Percentiles rank a stretch among this genome's conserved stretches.
Evolutionary conservation across 257 asterid species (phyloP).

Genomic region (Oldenlandia corymbosa): DNA sequence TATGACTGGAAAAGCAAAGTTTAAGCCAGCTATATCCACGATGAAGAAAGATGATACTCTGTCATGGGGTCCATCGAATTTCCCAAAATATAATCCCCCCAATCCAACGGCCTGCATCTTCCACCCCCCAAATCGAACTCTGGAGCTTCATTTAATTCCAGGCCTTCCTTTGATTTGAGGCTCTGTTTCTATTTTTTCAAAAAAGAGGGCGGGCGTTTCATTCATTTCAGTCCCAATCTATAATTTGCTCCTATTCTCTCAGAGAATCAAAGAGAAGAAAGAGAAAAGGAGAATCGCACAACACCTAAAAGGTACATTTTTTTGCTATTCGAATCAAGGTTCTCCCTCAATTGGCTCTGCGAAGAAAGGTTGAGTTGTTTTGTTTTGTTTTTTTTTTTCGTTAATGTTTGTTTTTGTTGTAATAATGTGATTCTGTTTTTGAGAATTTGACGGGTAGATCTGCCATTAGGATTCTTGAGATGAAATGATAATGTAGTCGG

Average conservation of each 20-base stretch:
- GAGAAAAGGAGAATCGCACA: not conserved
- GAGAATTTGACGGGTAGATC: constrained; percentile 13
- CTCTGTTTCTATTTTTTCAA: constrained; percentile 23
- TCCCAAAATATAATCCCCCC: not conserved
- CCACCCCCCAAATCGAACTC: constrained; percentile 12
- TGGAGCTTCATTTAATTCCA: constrained; percentile 32
- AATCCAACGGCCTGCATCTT: constrained; percentile 38
- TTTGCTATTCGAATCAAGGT: not conserved
- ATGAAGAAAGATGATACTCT: constrained; percentile 28
- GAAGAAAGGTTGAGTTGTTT: not conserved
- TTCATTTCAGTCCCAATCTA: not conserved
- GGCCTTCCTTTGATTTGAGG: constrained; percentile 25
- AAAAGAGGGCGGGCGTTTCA: constrained; percentile 25
- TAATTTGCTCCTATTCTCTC: not conserved
- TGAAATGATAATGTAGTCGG: too few species aligned
- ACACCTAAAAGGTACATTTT: not conserved
- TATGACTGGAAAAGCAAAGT: constrained; percentile 14
- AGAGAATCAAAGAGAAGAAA: not conserved
- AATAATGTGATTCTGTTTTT: not conserved
- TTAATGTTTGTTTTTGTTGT: not conserved
- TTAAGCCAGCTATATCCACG: constrained; percentile 45
- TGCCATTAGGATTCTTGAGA: constrained; percentile 3
- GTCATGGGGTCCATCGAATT: constrained; percentile 45
- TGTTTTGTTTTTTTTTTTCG: not conserved
- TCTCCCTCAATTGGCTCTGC: not conserved